Evolutionary conservation across 768 basidiomycete genomes (phyloP).

Genomic region (Rhodotorula babjevae): DNA sequence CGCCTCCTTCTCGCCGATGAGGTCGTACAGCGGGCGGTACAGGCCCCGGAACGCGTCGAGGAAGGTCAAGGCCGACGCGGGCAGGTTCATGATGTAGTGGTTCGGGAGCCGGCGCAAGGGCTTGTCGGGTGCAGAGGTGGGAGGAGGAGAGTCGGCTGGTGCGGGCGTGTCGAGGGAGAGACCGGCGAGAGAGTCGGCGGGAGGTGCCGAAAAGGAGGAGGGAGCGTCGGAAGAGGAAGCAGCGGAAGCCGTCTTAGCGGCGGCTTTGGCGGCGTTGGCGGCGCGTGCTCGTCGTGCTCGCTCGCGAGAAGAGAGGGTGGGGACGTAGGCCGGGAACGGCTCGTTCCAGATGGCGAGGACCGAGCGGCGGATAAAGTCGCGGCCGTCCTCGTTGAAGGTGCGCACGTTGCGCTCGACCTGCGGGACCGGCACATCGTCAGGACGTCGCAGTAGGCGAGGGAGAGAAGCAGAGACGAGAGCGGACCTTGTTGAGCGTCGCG

Average conservation of each 20-base stretch:
- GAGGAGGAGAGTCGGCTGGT: not conserved
- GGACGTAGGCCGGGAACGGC: slow-evolving; percentile 58
- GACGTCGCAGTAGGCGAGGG: slow-evolving; percentile 18
- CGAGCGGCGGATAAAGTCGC: slow-evolving; percentile 68
- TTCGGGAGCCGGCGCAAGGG: slow-evolving; percentile 58
- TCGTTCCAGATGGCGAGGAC: slow-evolving; percentile 56
- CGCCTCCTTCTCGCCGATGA: slow-evolving; percentile 19
- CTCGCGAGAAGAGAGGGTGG: slow-evolving; percentile 20
- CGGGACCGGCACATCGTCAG: not conserved
- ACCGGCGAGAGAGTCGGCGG: not conserved
- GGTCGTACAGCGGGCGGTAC: slow-evolving; percentile 51
- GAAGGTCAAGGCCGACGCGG: slow-evolving; percentile 83
- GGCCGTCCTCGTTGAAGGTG: slow-evolving; percentile 75
- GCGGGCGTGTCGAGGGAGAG: not conserved
- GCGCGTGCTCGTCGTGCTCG: slow-evolving; percentile 25
- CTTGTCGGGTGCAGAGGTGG: not conserved
- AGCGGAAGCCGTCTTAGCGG: not conserved
- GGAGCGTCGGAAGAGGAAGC: not conserved
- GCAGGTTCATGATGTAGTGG: slow-evolving; percentile 98
- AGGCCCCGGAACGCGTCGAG: slow-evolving; percentile 81
- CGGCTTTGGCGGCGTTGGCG: not conserved
- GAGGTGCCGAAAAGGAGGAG: not conserved
- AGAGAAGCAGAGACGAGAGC: slow-evolving; percentile 39
- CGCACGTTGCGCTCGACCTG: slow-evolving; percentile 70
- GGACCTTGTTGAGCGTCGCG: slow-evolving; percentile 68